Base-by-base conservation (phyloP, 2,329 filamentous ascomycete species). In the Paecilomyces niveus region DNA sequence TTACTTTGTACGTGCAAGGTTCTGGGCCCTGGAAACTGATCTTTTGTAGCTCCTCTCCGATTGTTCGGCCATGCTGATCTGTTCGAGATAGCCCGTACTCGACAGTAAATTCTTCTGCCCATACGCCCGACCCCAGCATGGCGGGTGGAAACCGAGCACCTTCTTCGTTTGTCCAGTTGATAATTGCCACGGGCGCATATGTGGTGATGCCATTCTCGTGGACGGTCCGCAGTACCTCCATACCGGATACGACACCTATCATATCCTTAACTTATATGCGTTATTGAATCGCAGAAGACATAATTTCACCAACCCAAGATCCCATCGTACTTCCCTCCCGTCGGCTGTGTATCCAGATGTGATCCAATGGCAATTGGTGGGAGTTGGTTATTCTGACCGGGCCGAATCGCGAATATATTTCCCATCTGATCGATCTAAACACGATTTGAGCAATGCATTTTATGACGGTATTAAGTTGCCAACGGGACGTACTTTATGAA, bases 81-180 rank as follows among this genome's bases (percentile, higher is more conserved):
- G 32, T 15, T 35, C 32, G 5, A 11, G 32, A 35, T 10, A 83
- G 83, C 8, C 84, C 86, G 54, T 71, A 74, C 13, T 84, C 77
- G 1, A 86, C 70, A 0, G 83, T 71, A 7, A 87, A 83, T 0
- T 76, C 75, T 5, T 77, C 85, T 0, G 86, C 82, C 87, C 88
- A 90, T 3, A 90, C 88, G 1, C 86, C 87, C 0, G 86, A 89
- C 0, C 84, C 77, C 18, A 86, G 74, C 85, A 89, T 89, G 6
- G 82, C 85, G 49, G 83, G 83, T 0, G 87, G 87, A 60, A 90
- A 90, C 0, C 88, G 81, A 0, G 87, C 88, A 3, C 88, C 88
- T 72, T 90, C 88, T 73, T 90, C 88, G 68, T 82, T 89, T 3
- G 86, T 90, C 86, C 86, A 89, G 66, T 89, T 88, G 1, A 89